Base-by-base conservation (phyloP, 2,329 filamentous ascomycete genomes). In the Alternaria sp. region DNA sequence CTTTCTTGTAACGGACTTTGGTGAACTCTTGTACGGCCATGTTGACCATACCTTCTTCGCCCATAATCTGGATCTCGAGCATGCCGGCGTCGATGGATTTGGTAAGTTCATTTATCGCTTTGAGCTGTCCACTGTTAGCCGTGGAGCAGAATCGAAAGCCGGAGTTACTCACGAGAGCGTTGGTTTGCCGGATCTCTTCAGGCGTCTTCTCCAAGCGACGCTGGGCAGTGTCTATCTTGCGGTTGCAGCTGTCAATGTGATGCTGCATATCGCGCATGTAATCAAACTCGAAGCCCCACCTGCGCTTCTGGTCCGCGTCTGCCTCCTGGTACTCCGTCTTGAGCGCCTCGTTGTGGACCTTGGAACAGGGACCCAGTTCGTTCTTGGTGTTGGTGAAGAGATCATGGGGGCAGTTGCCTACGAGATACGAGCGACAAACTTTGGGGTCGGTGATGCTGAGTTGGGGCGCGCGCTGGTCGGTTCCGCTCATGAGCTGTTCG, bases 371-470 rank as follows among this genome's bases (percentile, higher is more conserved):
- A 3, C 95, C 95, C 34, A 98, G 87, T 78, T 99, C 95, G 85
- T 98, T 94, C 83, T 97, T 98, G 46, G 95, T 99, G 82, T 99
- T 99, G 67, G 94, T 99, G 86, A 99, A 99, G 75, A 99, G 92
- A 78, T 99, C 95, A 84, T 98, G 94, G 1, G 95, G 95, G 79
- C 95, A 99, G 60, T 92, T 96, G 71, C 95, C 95, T 64, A 88
- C 93, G 51, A 99, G 87, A 79, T 94, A 98, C 18, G 94, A 97
- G 56, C 93, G 92, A 84, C 95, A 99, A 71, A 97, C 92, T 81
- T 96, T 97, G 54, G 91, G 86, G 79, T 98, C 95, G 61, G 89
- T 95, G 72, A 99, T 91, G 65, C 91, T 90, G 70, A 98, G 87
- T 79, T 96, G 91, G 39, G 91, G 87, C 69, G 89, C 88, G 82